phyloP scores from a whole-genome alignment of 2,329 filamentous ascomycete species.

The Alternaria sp. region DNA sequence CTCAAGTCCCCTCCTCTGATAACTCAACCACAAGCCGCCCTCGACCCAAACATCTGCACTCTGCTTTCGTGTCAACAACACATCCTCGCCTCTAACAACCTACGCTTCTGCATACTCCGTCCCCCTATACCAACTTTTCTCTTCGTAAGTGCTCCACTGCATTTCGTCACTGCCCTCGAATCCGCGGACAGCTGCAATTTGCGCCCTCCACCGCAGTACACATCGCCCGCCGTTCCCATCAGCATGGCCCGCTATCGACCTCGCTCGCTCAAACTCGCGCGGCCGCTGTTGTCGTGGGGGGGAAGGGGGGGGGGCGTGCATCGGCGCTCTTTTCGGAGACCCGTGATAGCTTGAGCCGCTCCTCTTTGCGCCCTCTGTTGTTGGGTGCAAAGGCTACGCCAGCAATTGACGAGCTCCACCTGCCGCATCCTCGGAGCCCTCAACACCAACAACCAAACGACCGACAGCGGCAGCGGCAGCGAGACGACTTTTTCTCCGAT shows the following conservation, averaged over 20 bases:
- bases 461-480: constrained; percentile 1
- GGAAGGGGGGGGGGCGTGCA: constrained; percentile 17
- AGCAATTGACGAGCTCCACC: constrained; percentile 26
- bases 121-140: constrained; percentile 23
- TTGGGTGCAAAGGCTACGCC: constrained; percentile 32
- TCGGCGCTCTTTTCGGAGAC: constrained; percentile 24
- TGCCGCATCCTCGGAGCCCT: constrained; percentile 7
- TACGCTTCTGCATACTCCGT: constrained; percentile 24
- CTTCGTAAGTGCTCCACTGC: constrained; percentile 45
- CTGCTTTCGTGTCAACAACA: constrained; percentile 31
- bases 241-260: constrained; percentile 23
- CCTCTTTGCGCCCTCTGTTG: constrained; percentile 42
- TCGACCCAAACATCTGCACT: constrained; percentile 32
- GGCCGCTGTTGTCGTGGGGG: constrained; percentile 19
- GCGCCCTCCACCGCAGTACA: constrained; percentile 37
- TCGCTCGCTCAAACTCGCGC: constrained; percentile 17
- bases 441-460: constrained; percentile 4
- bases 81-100: constrained; percentile 20
- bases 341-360: constrained; percentile 33
- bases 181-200: constrained; percentile 39
- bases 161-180: constrained; percentile 40
- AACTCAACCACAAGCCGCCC: constrained; percentile 38
- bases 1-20: constrained; percentile 37
- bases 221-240: constrained; percentile 33
- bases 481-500: constrained; percentile 17